A percentile compares a stretch with the other conserved stretches of the same genome.
Conservation (phyloP, 2,329 filamentous ascomycete species). For the Stachybotrys echinatus region DNA sequence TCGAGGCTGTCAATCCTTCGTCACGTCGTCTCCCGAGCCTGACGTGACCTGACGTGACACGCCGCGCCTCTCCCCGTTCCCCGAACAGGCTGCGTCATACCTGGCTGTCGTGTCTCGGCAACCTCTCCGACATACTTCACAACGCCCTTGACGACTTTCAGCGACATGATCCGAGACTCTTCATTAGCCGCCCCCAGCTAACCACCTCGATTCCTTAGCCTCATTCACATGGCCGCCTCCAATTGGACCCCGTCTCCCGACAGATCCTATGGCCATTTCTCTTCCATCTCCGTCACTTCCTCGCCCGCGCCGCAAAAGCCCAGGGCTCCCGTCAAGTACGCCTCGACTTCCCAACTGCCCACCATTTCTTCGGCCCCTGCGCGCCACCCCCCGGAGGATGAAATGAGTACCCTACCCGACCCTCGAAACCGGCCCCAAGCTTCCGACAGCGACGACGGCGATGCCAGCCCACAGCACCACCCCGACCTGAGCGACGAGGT, state of each 20-base stretch:
- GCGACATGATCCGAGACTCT: background rate
- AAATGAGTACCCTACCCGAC: conserved; percentile 66
- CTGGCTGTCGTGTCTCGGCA: background rate
- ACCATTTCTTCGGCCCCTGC: conserved; percentile 29
- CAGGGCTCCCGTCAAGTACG: conserved; percentile 32
- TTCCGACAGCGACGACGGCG: conserved; percentile 30
- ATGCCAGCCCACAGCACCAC: conserved; percentile 34
- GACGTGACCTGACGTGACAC: too few relatives aligned
- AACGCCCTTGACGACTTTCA: background rate
- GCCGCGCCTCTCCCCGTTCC: background rate
- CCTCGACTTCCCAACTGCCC: conserved; percentile 28
- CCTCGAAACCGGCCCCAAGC: conserved; percentile 50
- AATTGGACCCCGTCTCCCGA: background rate
- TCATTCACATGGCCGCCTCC: background rate
- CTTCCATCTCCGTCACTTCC: background rate
- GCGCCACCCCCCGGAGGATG: conserved; percentile 44
- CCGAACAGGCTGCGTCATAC: background rate
- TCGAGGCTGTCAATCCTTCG: too few relatives aligned
- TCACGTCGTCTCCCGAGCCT: too few relatives aligned
- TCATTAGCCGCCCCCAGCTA: background rate
- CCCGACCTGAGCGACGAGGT: conserved; percentile 67
- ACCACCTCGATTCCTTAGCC: background rate
- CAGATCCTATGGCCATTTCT: background rate
- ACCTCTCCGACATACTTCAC: background rate
- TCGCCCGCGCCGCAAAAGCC: conserved; percentile 13